Evolutionary conservation across 2,329 filamentous ascomycete genomes (phyloP).

Genomic region (Pyrenophora graminea): DNA sequence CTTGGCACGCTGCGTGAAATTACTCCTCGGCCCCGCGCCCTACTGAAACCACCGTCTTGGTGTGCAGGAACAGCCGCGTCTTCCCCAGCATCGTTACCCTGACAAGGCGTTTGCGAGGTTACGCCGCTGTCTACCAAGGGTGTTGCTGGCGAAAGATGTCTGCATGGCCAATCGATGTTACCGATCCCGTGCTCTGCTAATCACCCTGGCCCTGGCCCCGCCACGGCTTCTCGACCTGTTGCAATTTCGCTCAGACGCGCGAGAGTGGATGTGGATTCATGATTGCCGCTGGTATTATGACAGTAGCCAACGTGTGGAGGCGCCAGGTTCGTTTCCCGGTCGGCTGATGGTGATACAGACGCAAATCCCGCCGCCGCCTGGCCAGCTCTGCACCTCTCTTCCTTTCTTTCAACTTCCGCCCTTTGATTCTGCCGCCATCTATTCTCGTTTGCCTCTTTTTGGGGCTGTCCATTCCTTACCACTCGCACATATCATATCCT

Average conservation of each 20-base stretch:
- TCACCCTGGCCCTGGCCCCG: conserved; percentile 21
- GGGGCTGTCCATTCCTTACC: conserved; percentile 50
- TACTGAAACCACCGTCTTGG: conserved; percentile 38
- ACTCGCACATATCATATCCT: conserved; percentile 18
- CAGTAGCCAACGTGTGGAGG: conserved; percentile 28
- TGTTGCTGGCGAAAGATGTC: conserved; percentile 30
- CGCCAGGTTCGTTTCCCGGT: conserved; percentile 30
- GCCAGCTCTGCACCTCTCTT: conserved; percentile 20
- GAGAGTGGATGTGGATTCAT: conserved; percentile 27
- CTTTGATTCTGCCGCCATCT: conserved; percentile 20
- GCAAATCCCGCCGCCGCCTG: conserved; percentile 20
- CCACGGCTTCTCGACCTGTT: conserved; percentile 30
- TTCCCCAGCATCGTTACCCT: conserved; percentile 17
- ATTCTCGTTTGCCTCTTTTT: conserved; percentile 40
- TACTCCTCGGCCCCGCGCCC: conserved; percentile 27
- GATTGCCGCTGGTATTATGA: conserved; percentile 35
- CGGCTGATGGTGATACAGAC: conserved; percentile 25
- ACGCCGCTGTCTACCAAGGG: conserved; percentile 30
- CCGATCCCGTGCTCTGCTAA: conserved; percentile 10
- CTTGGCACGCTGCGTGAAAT: conserved; percentile 40
- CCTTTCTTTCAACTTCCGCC: conserved; percentile 24
- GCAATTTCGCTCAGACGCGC: conserved; percentile 45
- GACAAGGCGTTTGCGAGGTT: conserved; percentile 21
- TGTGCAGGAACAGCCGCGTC: conserved; percentile 33
- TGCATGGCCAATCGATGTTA: conserved; percentile 30